Conservation (phyloP, 2,329 filamentous ascomycete genomes). For the Aspergillus chevalieri region DNA sequence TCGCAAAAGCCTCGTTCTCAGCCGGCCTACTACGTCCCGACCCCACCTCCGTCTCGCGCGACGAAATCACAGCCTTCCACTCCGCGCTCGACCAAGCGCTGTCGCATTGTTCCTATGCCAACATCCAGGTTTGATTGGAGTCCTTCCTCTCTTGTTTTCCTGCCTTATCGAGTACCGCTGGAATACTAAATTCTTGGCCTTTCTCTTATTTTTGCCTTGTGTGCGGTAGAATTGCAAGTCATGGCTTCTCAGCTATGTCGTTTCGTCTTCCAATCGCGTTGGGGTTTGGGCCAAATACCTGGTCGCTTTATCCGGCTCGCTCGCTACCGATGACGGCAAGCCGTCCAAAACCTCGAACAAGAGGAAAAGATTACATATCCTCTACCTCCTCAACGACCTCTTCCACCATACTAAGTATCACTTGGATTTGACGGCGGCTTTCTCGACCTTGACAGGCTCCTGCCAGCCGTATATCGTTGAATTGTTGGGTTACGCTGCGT, state of each 20-base stretch:
- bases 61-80: slow-evolving; percentile 66
- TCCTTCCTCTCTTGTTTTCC: slow-evolving; percentile 16
- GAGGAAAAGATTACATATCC: slow-evolving; percentile 65
- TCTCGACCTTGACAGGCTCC: slow-evolving; percentile 47
- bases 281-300: slow-evolving; percentile 70
- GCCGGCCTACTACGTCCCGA: slow-evolving; percentile 69
- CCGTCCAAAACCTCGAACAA: slow-evolving; percentile 49
- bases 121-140: slow-evolving; percentile 75
- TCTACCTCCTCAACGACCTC: slow-evolving; percentile 74
- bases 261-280: slow-evolving; percentile 60
- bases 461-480: slow-evolving; percentile 56
- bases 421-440: slow-evolving; percentile 38
- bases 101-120: slow-evolving; percentile 66
- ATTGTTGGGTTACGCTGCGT: slow-evolving; percentile 55
- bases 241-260: slow-evolving; percentile 71
- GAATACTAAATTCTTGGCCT: slow-evolving; percentile 31
- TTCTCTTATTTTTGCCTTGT: slow-evolving; percentile 6
- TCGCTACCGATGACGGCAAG: slow-evolving; percentile 28
- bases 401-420: slow-evolving; percentile 62
- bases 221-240: slow-evolving; percentile 70
- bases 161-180: slow-evolving; percentile 13
- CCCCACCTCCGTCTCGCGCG: slow-evolving; percentile 61
- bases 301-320: slow-evolving; percentile 59
- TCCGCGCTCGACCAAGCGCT: slow-evolving; percentile 58
- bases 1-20: slow-evolving; percentile 72